Evolutionary conservation across 139 green algal genomes (phyloP).

Genomic region (Chlorella sp.): DNA sequence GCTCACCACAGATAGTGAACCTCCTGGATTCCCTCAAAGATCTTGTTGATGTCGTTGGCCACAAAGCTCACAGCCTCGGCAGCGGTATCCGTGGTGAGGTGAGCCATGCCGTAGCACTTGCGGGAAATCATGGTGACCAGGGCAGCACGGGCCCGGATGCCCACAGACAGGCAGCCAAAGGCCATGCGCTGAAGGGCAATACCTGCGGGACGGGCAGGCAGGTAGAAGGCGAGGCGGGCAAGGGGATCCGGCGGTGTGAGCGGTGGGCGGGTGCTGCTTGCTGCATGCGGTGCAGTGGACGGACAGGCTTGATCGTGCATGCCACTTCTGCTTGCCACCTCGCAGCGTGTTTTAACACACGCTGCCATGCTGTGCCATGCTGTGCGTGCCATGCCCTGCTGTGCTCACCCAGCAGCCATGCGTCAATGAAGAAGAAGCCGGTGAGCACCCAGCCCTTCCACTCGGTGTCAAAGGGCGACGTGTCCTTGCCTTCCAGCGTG

Average conservation of each 20-base stretch:
- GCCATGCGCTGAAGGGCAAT: conserved; percentile 72
- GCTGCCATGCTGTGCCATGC: not conserved
- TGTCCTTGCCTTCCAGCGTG: conserved; percentile 44
- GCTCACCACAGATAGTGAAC: conserved; percentile 72
- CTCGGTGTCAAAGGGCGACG: conserved; percentile 31
- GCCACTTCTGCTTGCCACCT: not conserved
- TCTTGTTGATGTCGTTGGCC: conserved; percentile 68
- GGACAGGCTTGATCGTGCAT: not conserved
- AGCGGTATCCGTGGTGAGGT: conserved; percentile 61
- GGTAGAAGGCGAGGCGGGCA: not conserved
- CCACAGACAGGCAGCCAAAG: conserved; percentile 59
- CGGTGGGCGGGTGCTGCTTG: no score
- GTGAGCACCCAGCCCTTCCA: conserved; percentile 68
- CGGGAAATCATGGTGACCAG: conserved; percentile 63
- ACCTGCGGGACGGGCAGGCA: conserved; percentile 32
- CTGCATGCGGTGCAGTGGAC: not conserved
- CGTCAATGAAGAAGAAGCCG: conserved; percentile 66
- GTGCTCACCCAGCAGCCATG: conserved; percentile 59
- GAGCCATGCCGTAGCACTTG: conserved; percentile 66
- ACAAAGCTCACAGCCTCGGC: conserved; percentile 65
- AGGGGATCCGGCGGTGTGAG: no score
- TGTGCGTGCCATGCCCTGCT: not conserved
- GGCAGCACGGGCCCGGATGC: conserved; percentile 59
- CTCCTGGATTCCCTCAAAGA: conserved; percentile 74
- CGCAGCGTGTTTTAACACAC: not conserved